A percentile compares a stretch with the other conserved stretches of the same genome.
Conservation (phyloP, 2,329 filamentous ascomycete genomes). For the Colletotrichum paranaense region DNA sequence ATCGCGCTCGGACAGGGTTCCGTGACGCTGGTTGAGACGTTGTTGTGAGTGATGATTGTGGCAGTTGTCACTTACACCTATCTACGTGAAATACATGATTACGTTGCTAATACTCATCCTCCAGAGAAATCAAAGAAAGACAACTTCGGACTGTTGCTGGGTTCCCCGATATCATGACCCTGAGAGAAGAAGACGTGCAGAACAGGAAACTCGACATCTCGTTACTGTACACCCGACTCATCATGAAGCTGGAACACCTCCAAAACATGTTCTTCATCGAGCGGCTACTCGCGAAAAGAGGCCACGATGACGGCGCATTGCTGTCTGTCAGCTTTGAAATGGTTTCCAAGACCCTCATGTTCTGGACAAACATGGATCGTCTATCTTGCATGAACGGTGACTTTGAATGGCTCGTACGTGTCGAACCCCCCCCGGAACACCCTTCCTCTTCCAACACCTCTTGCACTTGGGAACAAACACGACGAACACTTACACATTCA, state of each 20-base stretch:
- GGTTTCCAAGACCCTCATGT: constrained; percentile 56
- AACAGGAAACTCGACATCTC: constrained; percentile 42
- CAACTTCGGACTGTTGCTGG: constrained; percentile 46
- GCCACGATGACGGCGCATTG: constrained; percentile 50
- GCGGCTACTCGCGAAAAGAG: constrained; percentile 61
- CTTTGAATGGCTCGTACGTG: constrained; percentile 61
- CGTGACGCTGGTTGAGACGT: constrained; percentile 54
- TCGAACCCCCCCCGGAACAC: too few relatives aligned
- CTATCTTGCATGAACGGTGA: constrained; percentile 53
- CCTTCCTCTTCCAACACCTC: too few relatives aligned
- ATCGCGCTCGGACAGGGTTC: constrained; percentile 40
- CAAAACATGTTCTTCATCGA: constrained; percentile 71
- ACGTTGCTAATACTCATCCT: neutral
- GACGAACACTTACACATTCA: neutral
- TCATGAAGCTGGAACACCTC: constrained; percentile 61
- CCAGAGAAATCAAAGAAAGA: constrained; percentile 49
- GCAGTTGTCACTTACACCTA: too few relatives aligned
- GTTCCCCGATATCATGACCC: constrained; percentile 52
- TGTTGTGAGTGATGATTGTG: constrained; percentile 23
- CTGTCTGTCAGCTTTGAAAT: constrained; percentile 59
- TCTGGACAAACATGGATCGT: constrained; percentile 62
- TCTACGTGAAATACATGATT: too few relatives aligned
- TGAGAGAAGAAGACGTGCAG: constrained; percentile 51
- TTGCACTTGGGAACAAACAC: too few relatives aligned
- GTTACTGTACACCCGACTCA: constrained; percentile 54